A percentile compares a stretch with the other conserved stretches of the same genome.
Conservation (phyloP, 129 eudicot genomes). For the Artemisia tridentata region DNA sequence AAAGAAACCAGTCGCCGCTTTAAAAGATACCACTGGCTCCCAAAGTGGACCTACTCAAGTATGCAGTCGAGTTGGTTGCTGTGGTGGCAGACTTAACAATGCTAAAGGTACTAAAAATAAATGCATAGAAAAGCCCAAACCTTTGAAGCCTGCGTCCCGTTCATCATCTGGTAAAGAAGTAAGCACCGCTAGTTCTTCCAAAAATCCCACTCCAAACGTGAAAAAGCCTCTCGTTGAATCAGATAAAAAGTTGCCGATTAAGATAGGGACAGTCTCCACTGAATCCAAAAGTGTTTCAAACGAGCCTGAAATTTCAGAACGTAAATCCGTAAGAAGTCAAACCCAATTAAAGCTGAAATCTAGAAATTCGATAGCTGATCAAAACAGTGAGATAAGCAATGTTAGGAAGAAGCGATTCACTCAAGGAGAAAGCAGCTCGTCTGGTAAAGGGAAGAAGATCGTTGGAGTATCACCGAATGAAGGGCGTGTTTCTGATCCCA, state of each 20-base stretch:
- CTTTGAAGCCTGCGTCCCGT: conserved; percentile 37
- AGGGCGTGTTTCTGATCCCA: conserved; percentile 42
- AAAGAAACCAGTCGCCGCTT: conserved; percentile 41
- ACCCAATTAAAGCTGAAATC: conserved; percentile 25
- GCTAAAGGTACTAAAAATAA: conserved; percentile 42
- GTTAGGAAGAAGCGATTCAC: conserved; percentile 43
- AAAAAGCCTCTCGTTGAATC: conserved; percentile 37
- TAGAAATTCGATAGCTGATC: conserved; percentile 30
- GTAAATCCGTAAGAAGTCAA: conserved; percentile 19
- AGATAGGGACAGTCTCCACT: conserved; percentile 32
- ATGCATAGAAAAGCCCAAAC: conserved; percentile 50
- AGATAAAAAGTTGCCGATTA: conserved; percentile 35
- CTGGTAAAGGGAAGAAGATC: conserved; percentile 56
- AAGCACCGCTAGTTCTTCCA: conserved; percentile 39
- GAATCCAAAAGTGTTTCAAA: conserved; percentile 35
- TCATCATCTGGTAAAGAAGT: conserved; percentile 51
- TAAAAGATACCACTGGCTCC: conserved; percentile 41
- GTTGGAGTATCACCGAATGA: conserved; percentile 24
- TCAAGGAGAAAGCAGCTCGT: conserved; percentile 69
- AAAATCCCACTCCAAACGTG: conserved; percentile 22
- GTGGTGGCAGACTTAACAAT: conserved; percentile 71
- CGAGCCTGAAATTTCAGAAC: conserved; percentile 31
- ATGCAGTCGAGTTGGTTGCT: conserved; percentile 82
- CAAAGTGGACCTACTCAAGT: conserved; percentile 53
- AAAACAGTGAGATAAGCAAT: conserved; percentile 38